Conservation (phyloP, 306 rosid species). For the Lotus japonicus region DNA sequence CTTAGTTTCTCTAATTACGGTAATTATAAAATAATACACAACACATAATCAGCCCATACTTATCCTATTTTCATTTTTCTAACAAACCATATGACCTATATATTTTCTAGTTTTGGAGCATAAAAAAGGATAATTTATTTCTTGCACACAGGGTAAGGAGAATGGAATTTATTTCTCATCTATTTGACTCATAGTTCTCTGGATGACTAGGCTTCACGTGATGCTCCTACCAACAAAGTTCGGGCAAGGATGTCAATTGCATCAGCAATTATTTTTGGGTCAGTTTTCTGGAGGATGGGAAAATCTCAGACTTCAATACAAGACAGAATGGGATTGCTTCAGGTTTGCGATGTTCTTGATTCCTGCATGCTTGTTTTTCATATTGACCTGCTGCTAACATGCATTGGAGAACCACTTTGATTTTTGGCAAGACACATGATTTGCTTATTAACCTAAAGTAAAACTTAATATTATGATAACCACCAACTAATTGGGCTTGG, state of each 20-base stretch:
- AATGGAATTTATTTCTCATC: constrained; percentile 24
- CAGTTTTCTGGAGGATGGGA: constrained; percentile 95
- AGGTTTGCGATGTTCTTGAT: constrained; percentile 49
- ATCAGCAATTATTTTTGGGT: constrained; percentile 84
- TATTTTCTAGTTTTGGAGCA: constrained; percentile 2
- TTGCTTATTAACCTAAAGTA: too few relatives aligned
- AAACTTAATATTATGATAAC: too few relatives aligned
- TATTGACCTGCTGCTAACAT: constrained; percentile 8
- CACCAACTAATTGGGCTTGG: too few relatives aligned
- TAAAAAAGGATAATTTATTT: not conserved
- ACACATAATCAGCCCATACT: too few relatives aligned
- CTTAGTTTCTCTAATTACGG: too few relatives aligned
- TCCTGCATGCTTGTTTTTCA: constrained; percentile 9
- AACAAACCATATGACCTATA: not conserved
- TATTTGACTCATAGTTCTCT: constrained; percentile 22
- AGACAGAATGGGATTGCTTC: constrained; percentile 99
- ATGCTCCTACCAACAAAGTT: constrained; percentile 85
- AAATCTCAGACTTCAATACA: constrained; percentile 95
- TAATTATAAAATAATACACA: too few relatives aligned
- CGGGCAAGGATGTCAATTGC: constrained; percentile 91
- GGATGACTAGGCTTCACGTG: constrained; percentile 73
- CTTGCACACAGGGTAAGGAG: not conserved
- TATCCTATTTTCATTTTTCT: too few relatives aligned
- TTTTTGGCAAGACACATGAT: too few relatives aligned
- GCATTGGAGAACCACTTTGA: not conserved